Conservation (phyloP, 768 basidiomycete genomes). For the Collybia sp. region DNA sequence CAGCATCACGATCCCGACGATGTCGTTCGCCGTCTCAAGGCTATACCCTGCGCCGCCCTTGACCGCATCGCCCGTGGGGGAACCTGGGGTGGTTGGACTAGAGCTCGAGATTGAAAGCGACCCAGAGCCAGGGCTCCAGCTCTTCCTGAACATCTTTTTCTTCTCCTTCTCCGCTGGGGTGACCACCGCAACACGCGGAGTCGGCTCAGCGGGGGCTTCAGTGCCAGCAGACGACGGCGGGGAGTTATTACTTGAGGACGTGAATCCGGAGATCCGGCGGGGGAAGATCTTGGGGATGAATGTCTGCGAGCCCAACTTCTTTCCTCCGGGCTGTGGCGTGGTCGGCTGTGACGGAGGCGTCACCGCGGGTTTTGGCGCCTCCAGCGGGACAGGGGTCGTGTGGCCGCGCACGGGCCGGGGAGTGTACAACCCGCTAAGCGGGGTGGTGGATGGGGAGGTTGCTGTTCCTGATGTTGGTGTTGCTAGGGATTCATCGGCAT, state of each 20-base stretch:
- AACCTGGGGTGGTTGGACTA: not conserved
- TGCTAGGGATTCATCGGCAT: constrained; percentile 18
- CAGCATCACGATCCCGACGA: constrained; percentile 92
- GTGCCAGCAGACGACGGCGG: not conserved
- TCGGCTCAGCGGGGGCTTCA: constrained; percentile 4
- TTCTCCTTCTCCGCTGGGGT: constrained; percentile 15
- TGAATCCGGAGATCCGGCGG: constrained; percentile 3
- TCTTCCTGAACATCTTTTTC: constrained; percentile 20
- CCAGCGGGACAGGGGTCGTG: too few species aligned
- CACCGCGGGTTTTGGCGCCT: not conserved
- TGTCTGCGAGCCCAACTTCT: not conserved
- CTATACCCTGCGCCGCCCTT: constrained; percentile 33
- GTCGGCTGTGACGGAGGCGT: not conserved
- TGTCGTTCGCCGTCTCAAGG: constrained; percentile 70
- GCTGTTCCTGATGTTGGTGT: constrained; percentile 6
- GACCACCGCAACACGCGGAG: constrained; percentile 1
- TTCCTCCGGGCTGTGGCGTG: constrained; percentile 3
- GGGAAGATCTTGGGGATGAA: not conserved
- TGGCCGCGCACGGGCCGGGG: constrained; percentile 7
- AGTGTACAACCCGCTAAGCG: constrained; percentile 15
- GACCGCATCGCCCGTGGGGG: not conserved
- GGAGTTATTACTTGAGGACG: not conserved
- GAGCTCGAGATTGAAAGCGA: not conserved
- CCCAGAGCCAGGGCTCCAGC: constrained; percentile 16
- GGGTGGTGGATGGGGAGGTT: constrained; percentile 16